phyloP scores from a whole-genome alignment of 2,329 filamentous ascomycete species.

The Penicillium corylophilum region DNA sequence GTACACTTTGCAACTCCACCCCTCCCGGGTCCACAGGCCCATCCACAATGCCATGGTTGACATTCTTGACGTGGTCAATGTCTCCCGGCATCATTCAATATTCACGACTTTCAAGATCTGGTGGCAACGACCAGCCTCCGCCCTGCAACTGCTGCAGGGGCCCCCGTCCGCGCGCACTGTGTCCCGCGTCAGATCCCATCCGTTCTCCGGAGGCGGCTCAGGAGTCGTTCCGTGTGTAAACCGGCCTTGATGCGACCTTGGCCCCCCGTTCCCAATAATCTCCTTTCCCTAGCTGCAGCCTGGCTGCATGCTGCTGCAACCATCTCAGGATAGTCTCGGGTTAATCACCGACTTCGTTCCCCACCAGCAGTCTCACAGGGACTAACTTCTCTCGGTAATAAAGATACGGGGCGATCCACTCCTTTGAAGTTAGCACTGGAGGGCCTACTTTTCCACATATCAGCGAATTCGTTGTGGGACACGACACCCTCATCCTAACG shows the following conservation, averaged over 20 bases:
- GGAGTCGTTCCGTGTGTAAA: conserved; percentile 5
- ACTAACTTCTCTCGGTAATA: conserved; percentile 2
- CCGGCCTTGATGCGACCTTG: not conserved
- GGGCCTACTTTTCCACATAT: not conserved
- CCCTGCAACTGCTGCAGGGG: conserved; percentile 13
- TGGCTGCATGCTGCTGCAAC: conserved; percentile 17
- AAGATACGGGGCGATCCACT: not conserved
- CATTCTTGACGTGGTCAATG: not conserved
- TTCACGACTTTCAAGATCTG: conserved; percentile 12
- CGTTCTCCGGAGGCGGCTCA: conserved; percentile 19
- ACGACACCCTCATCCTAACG: not conserved
- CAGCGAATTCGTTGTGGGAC: not conserved
- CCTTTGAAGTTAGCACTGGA: not conserved
- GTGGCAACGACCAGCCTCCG: conserved; percentile 18
- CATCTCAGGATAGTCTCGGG: conserved; percentile 18
- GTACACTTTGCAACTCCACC: not conserved
- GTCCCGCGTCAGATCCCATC: conserved; percentile 15
- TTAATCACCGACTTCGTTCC: conserved; percentile 18
- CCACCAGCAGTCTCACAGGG: conserved; percentile 8
- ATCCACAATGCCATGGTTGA: not conserved
- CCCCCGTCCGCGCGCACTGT: conserved; percentile 11
- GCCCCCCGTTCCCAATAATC: not conserved
- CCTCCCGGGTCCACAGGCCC: not conserved
- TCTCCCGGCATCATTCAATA: not conserved
- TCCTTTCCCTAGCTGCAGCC: conserved; percentile 21